Evolutionary conservation across 768 basidiomycete species (phyloP).

Genomic region (Boletus rubropictus): DNA sequence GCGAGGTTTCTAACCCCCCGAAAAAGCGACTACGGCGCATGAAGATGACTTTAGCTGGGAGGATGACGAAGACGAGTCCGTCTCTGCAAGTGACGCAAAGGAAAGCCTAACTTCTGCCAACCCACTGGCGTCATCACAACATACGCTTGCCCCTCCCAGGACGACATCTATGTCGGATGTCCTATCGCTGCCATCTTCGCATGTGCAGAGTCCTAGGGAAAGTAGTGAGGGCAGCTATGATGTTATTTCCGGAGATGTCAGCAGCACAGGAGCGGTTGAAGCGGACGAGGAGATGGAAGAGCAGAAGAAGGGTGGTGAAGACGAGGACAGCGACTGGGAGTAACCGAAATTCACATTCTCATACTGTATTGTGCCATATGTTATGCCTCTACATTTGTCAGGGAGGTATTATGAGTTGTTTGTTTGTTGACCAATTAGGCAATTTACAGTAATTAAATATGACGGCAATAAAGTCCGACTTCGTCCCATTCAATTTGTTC

Average conservation of each 20-base stretch:
- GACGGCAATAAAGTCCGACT: slow-evolving; percentile 7
- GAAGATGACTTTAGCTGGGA: slow-evolving; percentile 95
- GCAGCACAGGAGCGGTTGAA: slow-evolving; percentile 33
- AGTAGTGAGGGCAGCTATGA: slow-evolving; percentile 68
- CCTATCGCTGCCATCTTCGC: slow-evolving; percentile 29
- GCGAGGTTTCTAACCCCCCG: not conserved
- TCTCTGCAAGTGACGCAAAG: slow-evolving; percentile 13
- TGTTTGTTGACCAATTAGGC: slow-evolving; percentile 7
- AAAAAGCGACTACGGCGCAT: slow-evolving; percentile 51
- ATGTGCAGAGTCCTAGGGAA: slow-evolving; percentile 41
- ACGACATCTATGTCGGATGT: slow-evolving; percentile 15
- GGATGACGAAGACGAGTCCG: slow-evolving; percentile 77
- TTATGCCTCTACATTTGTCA: not conserved
- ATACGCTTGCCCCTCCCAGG: slow-evolving; percentile 23
- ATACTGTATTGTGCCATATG: slow-evolving; percentile 18
- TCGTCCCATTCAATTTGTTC: not conserved
- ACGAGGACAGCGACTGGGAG: slow-evolving; percentile 53
- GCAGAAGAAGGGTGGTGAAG: slow-evolving; percentile 20
- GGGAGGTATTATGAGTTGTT: not conserved
- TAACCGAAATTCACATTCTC: slow-evolving; percentile 21
- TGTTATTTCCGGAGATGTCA: slow-evolving; percentile 51
- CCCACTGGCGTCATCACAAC: slow-evolving; percentile 19
- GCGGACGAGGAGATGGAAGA: slow-evolving; percentile 23
- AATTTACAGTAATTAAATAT: slow-evolving; percentile 4
- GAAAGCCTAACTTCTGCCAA: slow-evolving; percentile 1